These are phyloP conservation scores for Brassica incana DNA, from an alignment of 345 rosid genomes.

Conservation along the genomic window DNA sequence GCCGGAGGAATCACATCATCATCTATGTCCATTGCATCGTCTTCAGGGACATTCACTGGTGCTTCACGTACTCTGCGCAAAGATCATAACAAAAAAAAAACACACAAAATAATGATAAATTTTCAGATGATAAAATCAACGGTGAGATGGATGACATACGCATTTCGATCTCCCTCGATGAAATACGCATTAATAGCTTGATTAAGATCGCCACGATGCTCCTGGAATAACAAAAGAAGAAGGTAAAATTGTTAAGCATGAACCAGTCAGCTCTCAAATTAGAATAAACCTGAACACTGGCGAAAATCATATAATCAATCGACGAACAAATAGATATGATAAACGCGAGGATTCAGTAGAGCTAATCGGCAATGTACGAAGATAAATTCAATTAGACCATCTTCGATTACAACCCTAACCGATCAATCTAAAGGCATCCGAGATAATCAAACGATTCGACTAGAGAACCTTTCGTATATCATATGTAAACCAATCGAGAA, in stretches of 20 bases:
- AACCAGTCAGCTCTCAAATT: background rate
- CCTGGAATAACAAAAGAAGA: constrained; percentile 45
- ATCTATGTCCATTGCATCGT: constrained; percentile 88
- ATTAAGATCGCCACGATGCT: constrained; percentile 88
- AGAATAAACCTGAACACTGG: background rate
- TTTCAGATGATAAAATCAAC: background rate
- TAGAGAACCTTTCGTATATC: background rate
- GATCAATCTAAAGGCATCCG: background rate
- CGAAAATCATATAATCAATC: constrained; percentile 13
- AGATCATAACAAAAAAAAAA: background rate
- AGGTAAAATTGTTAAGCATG: background rate
- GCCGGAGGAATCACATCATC: constrained; percentile 68
- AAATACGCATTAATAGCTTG: constrained; percentile 92
- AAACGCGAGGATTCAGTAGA: constrained; percentile 11
- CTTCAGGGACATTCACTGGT: constrained; percentile 45
- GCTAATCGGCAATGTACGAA: constrained; percentile 33
- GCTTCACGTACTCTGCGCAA: constrained; percentile 41
- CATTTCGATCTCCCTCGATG: constrained; percentile 75
- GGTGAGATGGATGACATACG: constrained; percentile 37
- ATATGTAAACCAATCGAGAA: background rate
- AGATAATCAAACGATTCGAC: constrained; percentile 13
- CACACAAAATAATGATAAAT: background rate
- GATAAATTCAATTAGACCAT: constrained; percentile 30
- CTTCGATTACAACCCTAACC: constrained; percentile 12
- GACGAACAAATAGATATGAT: background rate